Evolutionary conservation across 345 rosid species (phyloP).

Genomic region (Theobroma cacao): DNA sequence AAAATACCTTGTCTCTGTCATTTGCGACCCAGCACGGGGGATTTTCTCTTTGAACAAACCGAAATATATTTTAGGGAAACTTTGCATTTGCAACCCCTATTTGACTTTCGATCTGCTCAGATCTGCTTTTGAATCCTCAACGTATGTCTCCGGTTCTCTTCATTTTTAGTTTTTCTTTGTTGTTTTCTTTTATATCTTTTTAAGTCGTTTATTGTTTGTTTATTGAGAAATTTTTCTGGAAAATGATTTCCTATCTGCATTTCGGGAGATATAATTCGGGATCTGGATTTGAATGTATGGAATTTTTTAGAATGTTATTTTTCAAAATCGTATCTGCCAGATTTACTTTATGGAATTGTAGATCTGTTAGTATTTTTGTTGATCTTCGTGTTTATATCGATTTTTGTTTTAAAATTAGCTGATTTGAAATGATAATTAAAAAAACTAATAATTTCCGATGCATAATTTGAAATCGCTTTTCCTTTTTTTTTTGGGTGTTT

Average conservation of each 20-base stretch:
- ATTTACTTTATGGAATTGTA: background rate
- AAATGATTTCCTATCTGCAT: background rate
- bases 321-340: background rate
- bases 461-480: background rate
- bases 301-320: background rate
- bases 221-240: background rate
- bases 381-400: background rate
- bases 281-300: background rate
- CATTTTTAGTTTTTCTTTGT: background rate
- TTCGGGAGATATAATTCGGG: background rate
- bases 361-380: background rate
- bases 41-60: background rate
- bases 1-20: background rate
- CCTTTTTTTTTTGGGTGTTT: background rate
- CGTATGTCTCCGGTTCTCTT: background rate
- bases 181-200: background rate
- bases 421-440: background rate
- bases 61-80: background rate
- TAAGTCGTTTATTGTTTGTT: background rate
- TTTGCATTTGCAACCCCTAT: background rate
- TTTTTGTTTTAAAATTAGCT: background rate
- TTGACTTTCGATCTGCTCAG: slow-evolving; percentile 6
- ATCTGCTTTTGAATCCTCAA: background rate
- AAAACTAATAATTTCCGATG: background rate
- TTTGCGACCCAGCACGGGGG: background rate